Percentiles rank a stretch among this genome's conserved stretches.
Evolutionary conservation across 495 filamentous ascomycete genomes (phyloP).

Genomic region (Chaetomium fimeti): DNA sequence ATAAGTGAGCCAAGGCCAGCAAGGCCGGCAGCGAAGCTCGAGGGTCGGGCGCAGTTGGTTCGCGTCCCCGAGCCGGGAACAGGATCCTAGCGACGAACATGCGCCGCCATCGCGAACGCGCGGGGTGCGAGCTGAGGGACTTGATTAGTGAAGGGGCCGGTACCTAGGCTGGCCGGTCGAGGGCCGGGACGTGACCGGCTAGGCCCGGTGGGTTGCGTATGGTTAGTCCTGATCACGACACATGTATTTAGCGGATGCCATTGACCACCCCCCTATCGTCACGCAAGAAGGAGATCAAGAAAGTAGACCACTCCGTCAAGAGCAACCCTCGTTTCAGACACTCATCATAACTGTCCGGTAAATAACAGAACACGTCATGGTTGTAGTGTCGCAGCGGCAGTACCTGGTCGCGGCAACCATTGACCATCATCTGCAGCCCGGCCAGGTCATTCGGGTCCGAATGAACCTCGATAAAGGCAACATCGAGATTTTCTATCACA

Average conservation of each 20-base stretch:
- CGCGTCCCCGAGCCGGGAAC: too few relatives aligned
- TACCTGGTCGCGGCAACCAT: background rate
- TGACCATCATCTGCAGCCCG: background rate
- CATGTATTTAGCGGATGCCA: background rate
- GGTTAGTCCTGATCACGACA: too few relatives aligned
- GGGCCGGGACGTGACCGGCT: background rate
- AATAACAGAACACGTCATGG: background rate
- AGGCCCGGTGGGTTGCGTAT: too few relatives aligned
- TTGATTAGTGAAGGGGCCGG: background rate
- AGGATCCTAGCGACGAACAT: too few relatives aligned
- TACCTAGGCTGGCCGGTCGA: constrained; percentile 1
- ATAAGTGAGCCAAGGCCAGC: too few relatives aligned
- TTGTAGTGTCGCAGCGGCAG: background rate
- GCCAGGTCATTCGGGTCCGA: background rate
- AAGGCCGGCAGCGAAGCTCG: too few relatives aligned
- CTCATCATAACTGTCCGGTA: background rate
- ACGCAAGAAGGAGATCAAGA: background rate
- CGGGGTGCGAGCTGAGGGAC: background rate
- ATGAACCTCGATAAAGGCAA: background rate
- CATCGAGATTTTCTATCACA: background rate
- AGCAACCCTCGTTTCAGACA: background rate
- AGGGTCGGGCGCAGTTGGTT: too few relatives aligned
- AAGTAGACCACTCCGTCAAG: background rate
- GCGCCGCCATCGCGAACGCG: too few relatives aligned
- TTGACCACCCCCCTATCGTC: background rate